Conservation (phyloP, 2,329 filamentous ascomycete species). For the Arthrinium phaeospermum region DNA sequence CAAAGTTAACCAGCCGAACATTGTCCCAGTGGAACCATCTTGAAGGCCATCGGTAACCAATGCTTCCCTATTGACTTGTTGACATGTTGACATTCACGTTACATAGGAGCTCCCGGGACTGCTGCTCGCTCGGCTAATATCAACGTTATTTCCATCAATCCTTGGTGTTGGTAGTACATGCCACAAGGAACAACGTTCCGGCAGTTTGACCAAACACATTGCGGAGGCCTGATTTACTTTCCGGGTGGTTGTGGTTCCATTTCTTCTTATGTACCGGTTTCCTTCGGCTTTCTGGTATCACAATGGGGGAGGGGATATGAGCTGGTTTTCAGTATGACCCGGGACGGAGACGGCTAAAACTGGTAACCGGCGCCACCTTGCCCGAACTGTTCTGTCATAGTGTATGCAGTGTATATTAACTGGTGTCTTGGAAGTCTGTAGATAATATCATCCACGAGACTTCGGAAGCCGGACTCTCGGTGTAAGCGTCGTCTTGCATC, state of each 20-base stretch:
- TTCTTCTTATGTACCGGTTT: not conserved
- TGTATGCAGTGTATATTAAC: not conserved
- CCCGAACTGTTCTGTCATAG: conserved; percentile 11
- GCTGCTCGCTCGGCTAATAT: not conserved
- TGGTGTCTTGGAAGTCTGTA: not conserved
- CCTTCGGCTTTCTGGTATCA: not conserved
- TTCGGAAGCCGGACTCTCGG: not conserved
- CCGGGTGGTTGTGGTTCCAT: not conserved
- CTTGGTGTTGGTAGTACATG: too few relatives aligned
- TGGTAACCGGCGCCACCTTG: not conserved
- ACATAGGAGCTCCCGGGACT: not conserved
- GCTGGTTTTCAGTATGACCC: conserved; percentile 24
- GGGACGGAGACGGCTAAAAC: conserved; percentile 9
- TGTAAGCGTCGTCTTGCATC: not conserved
- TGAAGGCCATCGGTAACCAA: not conserved
- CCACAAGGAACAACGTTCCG: not conserved
- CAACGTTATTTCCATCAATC: not conserved
- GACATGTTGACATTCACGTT: not conserved
- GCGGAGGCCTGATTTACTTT: not conserved
- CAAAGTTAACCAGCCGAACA: too few relatives aligned
- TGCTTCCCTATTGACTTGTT: not conserved
- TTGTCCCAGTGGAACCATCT: not conserved
- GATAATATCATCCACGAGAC: not conserved
- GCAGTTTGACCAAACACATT: not conserved
- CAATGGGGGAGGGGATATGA: conserved; percentile 24